Conservation (phyloP, 73 alveolate species). For the Paramecium sonneborni region DNA sequence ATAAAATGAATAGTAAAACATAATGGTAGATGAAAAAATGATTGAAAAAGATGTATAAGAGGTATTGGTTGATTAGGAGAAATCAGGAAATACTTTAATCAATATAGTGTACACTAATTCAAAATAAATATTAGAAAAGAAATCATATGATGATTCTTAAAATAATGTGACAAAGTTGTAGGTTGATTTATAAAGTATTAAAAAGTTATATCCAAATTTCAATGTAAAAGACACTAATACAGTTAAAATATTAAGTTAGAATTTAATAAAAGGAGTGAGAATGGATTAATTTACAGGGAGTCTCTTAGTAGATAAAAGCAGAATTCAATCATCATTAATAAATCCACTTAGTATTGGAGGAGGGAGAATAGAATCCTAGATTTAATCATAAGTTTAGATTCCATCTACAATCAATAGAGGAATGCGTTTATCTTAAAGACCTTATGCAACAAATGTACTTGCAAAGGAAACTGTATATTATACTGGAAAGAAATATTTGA, state of each 20-base stretch:
- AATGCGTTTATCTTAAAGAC: background rate
- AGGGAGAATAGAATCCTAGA: background rate
- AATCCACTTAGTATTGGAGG: background rate
- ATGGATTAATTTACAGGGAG: background rate
- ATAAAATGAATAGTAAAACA: background rate
- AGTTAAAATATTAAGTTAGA: slow-evolving; percentile 1
- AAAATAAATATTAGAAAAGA: background rate
- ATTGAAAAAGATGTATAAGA: background rate
- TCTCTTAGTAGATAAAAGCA: background rate
- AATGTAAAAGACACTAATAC: background rate
- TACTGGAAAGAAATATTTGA: slow-evolving; percentile 32
- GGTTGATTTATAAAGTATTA: background rate
- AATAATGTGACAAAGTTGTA: background rate
- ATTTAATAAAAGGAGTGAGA: background rate
- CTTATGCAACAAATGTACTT: background rate
- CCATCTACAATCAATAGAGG: background rate
- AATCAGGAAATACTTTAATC: background rate
- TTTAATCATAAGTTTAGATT: background rate
- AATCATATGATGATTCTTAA: background rate
- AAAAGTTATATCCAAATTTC: slow-evolving; percentile 7
- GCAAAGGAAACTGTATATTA: background rate
- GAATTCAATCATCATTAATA: slow-evolving; percentile 28
- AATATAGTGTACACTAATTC: slow-evolving; percentile 9
- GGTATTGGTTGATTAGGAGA: background rate
- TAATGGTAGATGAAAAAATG: background rate